Evolutionary conservation across 2,329 filamentous ascomycete species (phyloP), one percentile per base, ranked within the genome.

Genomic region (Sphaerostilbella broomeana): DNA sequence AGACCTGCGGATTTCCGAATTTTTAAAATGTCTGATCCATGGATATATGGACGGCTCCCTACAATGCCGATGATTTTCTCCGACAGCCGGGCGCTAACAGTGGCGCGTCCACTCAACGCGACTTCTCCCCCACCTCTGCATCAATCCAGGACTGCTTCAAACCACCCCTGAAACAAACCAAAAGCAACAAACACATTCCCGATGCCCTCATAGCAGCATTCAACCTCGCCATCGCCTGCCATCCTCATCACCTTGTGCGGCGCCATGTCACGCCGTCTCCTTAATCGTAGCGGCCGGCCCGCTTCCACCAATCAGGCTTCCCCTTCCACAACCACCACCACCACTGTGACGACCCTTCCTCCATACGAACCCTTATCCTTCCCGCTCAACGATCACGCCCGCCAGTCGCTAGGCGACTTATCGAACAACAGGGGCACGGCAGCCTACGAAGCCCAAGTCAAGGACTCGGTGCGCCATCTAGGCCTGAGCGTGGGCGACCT

Each of bases 341-440:
- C 29, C 16, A 29, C 38, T 10, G 28, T 37, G 15, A 28, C 28
- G 25, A 19, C 37, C 15, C 55, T 75, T n/a, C 72, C 73, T 3
- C 58, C 61, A 2, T 76, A 77, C 57, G 62, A 77, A 41, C 60
- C 68, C 3, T 72, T 68, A 6, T 53, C 59, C 8, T 69, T 62
- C 41, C 64, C 69, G 5, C 65, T 77, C 44, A 60, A 63, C 40
- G 56, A 62, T 10, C 40, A 43, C 5, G 60, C 61, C 7, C 59
- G 62, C 37, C 59, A 57, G 15, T 58, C 59, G 3, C 60, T 77
- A 3, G 51, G 58, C 37, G 62, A 69, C 18, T 56, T 78, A 5
- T 59, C 63, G 27, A 61, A 59, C 40, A 62, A 58, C 28, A 63
- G 63, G 32, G 57, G 64, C 37, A 62, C 59, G 13, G 57, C 58